These are phyloP conservation scores for Chiua virens DNA, from an alignment of 768 basidiomycete genomes.

Conservation along the genomic window DNA sequence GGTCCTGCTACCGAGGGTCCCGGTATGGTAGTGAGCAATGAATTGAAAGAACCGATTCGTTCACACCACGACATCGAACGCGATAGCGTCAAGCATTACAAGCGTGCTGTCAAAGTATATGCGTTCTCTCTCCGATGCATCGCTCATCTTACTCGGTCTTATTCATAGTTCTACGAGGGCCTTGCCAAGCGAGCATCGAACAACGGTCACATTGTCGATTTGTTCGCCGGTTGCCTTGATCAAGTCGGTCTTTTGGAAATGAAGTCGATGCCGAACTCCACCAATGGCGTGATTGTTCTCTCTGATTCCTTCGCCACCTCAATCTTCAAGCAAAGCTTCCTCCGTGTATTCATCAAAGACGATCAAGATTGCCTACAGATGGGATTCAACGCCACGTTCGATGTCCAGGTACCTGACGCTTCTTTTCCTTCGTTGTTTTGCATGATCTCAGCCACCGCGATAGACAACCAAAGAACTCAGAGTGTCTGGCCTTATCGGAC, in stretches of 20 bases:
- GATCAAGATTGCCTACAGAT: constrained; percentile 89
- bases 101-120: constrained; percentile 89
- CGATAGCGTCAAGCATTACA: constrained; percentile 96
- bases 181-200: constrained; percentile 90
- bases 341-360: constrained; percentile 90
- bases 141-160: not conserved
- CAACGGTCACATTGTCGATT: constrained; percentile 92
- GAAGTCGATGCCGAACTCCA: constrained; percentile 93
- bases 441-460: constrained; percentile 2
- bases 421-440: too few relatives aligned
- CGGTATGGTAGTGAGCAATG: constrained; percentile 93
- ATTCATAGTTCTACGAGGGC: constrained; percentile 85
- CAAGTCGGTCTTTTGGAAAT: constrained; percentile 98
- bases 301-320: constrained; percentile 97
- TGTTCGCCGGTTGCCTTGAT: constrained; percentile 96
- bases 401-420: constrained; percentile 76
- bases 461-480: constrained; percentile 99
- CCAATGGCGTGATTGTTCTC: constrained; percentile 94
- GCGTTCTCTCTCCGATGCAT: not conserved
- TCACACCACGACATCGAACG: constrained; percentile 99
- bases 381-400: constrained; percentile 99
- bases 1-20: constrained; percentile 97
- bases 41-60: constrained; percentile 95
- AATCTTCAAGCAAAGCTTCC: constrained; percentile 98
- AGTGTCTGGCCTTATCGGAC: constrained; percentile 96